Percentiles rank a stretch among this genome's conserved stretches.
Conservation (phyloP, 2,329 filamentous ascomycete species). For the Aspergillus quadrilineatus region DNA sequence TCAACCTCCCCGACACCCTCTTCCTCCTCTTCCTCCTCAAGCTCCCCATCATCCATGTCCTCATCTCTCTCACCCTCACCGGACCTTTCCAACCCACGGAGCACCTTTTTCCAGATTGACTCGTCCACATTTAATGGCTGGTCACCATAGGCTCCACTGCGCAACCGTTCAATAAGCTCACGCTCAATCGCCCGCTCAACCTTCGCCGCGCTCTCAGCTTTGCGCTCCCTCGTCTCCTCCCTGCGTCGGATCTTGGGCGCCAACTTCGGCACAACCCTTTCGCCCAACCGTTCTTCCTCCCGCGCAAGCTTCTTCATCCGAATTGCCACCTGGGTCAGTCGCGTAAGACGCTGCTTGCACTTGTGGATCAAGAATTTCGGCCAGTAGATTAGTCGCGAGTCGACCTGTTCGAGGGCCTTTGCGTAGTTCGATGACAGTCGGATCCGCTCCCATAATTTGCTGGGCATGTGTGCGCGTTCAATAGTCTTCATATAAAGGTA, state of each 20-base stretch:
- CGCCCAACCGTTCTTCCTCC: constrained; percentile 85
- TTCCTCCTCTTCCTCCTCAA: constrained; percentile 70
- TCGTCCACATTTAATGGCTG: constrained; percentile 94
- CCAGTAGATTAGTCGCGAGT: constrained; percentile 85
- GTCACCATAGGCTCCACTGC: constrained; percentile 92
- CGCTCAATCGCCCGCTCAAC: constrained; percentile 94
- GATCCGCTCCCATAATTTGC: constrained; percentile 92
- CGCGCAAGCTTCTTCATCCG: constrained; percentile 72
- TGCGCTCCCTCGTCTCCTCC: constrained; percentile 73
- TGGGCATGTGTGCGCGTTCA: constrained; percentile 82
- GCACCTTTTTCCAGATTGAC: constrained; percentile 94
- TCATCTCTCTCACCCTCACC: constrained; percentile 80
- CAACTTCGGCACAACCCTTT: constrained; percentile 81
- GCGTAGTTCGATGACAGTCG: constrained; percentile 87
- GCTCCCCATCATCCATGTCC: constrained; percentile 82
- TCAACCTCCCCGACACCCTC: constrained; percentile 77
- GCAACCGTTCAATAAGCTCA: constrained; percentile 85
- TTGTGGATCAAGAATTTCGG: constrained; percentile 92
- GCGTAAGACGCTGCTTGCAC: constrained; percentile 92
- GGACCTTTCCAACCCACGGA: constrained; percentile 82
- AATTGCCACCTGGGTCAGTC: constrained; percentile 88
- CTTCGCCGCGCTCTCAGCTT: constrained; percentile 81
- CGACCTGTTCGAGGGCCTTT: constrained; percentile 83
- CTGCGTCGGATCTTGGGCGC: constrained; percentile 83
- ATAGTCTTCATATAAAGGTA: constrained; percentile 98